A percentile compares a stretch with the other conserved stretches of the same genome.
Evolutionary conservation across 306 rosid genomes (phyloP).

Genomic region (Rubus idaeus): DNA sequence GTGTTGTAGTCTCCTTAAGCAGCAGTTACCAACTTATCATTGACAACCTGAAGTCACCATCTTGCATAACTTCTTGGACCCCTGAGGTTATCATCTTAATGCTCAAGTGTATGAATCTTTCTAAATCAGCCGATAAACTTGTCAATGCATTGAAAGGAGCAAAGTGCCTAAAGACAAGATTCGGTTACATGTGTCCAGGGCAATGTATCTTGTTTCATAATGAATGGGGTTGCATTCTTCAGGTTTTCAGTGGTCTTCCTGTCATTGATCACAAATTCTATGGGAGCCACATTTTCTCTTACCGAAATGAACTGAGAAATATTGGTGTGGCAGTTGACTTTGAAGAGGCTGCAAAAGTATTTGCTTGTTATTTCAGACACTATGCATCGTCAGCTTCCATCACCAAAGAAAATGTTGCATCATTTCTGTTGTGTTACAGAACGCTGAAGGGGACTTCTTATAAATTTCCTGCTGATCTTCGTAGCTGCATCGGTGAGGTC

Average conservation of each 20-base stretch:
- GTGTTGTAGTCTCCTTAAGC: conserved; percentile 43
- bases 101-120: conserved; percentile 30
- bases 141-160: conserved; percentile 21
- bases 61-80: conserved; percentile 23
- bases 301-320: conserved; percentile 36
- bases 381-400: conserved; percentile 28
- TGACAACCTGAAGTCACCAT: conserved; percentile 43
- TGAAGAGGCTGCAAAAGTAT: conserved; percentile 36
- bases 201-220: conserved; percentile 52
- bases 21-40: conserved; percentile 35
- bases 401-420: conserved; percentile 32
- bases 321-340: conserved; percentile 57
- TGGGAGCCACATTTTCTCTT: conserved; percentile 29
- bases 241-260: conserved; percentile 49
- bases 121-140: conserved; percentile 14
- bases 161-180: conserved; percentile 48
- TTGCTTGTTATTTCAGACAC: conserved; percentile 38
- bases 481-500: conserved; percentile 4
- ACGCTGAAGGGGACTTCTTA: conserved; percentile 26
- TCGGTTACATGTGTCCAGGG: conserved; percentile 44
- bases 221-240: conserved; percentile 61
- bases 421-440: conserved; percentile 52
- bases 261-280: conserved; percentile 48
- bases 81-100: conserved; percentile 44
- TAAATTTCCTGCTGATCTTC: conserved; percentile 36